A percentile compares a stretch with the other conserved stretches of the same genome.
Conservation (phyloP, 352 stramenopile genomes). For the Pythium biforme region DNA sequence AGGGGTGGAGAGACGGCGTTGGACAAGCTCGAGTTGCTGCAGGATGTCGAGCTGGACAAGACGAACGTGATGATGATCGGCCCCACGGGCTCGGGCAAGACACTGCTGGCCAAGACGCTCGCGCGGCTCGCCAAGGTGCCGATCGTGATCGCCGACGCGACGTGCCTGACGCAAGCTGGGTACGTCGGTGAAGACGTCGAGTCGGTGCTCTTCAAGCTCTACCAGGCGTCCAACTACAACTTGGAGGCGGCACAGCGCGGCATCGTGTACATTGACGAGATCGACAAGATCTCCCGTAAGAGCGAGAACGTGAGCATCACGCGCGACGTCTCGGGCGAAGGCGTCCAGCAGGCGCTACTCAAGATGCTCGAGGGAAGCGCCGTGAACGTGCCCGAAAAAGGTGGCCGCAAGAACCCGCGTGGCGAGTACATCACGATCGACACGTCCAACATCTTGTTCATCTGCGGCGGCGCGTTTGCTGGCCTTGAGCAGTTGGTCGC, state of each 20-base stretch:
- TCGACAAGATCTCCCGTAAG: constrained; percentile 96
- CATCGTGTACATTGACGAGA: constrained; percentile 99
- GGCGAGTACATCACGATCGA: constrained; percentile 98
- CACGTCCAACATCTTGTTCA: constrained; percentile 99
- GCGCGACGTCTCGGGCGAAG: constrained; percentile 97
- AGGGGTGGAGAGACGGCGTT: constrained; percentile 25
- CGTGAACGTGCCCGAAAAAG: constrained; percentile 97
- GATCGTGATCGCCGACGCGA: constrained; percentile 97
- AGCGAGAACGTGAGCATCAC: constrained; percentile 93
- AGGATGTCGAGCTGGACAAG: constrained; percentile 97
- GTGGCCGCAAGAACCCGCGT: constrained; percentile 94
- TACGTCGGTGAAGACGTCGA: constrained; percentile 99
- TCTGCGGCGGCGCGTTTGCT: constrained; percentile 96
- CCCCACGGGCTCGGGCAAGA: constrained; percentile 96
- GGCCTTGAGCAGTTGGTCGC: constrained; percentile 95
- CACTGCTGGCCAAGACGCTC: constrained; percentile 96
- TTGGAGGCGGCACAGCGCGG: constrained; percentile 94
- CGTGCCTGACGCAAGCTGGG: constrained; percentile 96
- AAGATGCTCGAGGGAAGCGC: constrained; percentile 99
- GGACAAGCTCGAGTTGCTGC: constrained; percentile 64
- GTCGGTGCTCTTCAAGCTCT: constrained; percentile 97
- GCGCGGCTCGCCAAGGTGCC: constrained; percentile 96
- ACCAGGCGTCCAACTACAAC: constrained; percentile 96
- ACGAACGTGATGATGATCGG: constrained; percentile 97
- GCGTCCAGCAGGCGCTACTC: constrained; percentile 98